These are phyloP conservation scores for Plectosphaerella sp. DNA, from an alignment of 2,329 filamentous ascomycete genomes.

Conservation along the genomic window DNA sequence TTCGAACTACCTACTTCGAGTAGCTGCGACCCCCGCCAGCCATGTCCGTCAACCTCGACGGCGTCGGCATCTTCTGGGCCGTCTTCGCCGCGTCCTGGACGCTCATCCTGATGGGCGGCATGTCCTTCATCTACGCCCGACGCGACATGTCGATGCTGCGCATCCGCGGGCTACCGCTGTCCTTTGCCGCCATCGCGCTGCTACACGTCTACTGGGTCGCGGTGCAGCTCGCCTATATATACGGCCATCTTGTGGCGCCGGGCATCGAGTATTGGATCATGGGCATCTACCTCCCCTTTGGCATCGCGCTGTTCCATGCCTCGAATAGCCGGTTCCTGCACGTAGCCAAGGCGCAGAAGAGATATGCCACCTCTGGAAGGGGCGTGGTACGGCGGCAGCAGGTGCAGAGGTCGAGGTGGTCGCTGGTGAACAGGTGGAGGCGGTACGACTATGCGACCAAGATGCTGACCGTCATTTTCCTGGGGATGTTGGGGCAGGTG, in stretches of 20 bases:
- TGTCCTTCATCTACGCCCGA: slow-evolving; percentile 33
- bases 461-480: slow-evolving; percentile 44
- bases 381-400: slow-evolving; percentile 2
- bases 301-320: slow-evolving; percentile 62
- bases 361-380: slow-evolving; percentile 7
- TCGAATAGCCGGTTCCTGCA: slow-evolving; percentile 51
- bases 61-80: slow-evolving; percentile 36
- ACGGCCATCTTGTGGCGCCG: slow-evolving; percentile 40
- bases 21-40: not conserved
- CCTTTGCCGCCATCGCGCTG: slow-evolving; percentile 26
- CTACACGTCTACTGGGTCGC: slow-evolving; percentile 39
- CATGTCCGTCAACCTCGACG: slow-evolving; percentile 20
- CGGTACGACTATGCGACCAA: slow-evolving; percentile 40
- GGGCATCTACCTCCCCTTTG: slow-evolving; percentile 59
- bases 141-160: slow-evolving; percentile 35
- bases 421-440: slow-evolving; percentile 29
- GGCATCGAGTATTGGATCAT: slow-evolving; percentile 62
- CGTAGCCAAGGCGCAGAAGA: slow-evolving; percentile 2
- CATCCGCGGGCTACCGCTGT: slow-evolving; percentile 23
- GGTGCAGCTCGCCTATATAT: slow-evolving; percentile 31
- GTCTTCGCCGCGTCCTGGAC: slow-evolving; percentile 32
- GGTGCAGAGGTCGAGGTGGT: slow-evolving; percentile 12
- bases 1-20: too few relatives aligned
- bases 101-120: slow-evolving; percentile 29
- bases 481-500: slow-evolving; percentile 55